phyloP scores from a whole-genome alignment of 805 yeast species.

The Pichia occidentalis region DNA sequence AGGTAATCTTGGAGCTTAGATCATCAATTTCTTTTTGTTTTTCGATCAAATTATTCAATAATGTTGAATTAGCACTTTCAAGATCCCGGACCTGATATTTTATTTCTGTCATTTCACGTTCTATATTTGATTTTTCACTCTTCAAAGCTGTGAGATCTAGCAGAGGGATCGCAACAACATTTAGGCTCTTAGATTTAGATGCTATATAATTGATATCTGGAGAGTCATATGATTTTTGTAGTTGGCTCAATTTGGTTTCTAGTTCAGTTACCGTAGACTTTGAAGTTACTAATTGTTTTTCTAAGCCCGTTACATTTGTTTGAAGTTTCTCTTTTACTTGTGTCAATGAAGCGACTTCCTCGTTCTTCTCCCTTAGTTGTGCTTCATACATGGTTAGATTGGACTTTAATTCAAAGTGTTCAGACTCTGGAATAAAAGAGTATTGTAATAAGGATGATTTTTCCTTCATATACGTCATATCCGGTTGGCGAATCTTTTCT shows the following conservation, averaged over 20 bases:
- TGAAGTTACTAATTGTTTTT: constrained; percentile 5
- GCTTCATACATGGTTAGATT: constrained; percentile 1
- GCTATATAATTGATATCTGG: constrained; percentile 14
- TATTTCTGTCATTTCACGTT: background rate
- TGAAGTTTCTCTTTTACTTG: constrained; percentile 1
- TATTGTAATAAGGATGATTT: constrained; percentile 18
- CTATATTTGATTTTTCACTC: background rate
- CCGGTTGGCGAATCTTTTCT: constrained; percentile 12
- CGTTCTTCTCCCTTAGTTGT: constrained; percentile 3
- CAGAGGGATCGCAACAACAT: constrained; percentile 14
- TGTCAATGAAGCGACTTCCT: background rate
- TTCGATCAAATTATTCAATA: too few relatives aligned
- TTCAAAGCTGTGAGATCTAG: constrained; percentile 24
- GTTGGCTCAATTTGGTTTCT: constrained; percentile 7
- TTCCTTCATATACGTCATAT: constrained; percentile 21
- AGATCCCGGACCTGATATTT: background rate
- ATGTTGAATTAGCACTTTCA: background rate
- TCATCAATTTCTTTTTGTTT: constrained; percentile 6
- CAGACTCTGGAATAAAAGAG: constrained; percentile 16
- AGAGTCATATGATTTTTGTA: constrained; percentile 10
- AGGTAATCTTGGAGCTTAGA: background rate
- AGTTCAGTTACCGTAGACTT: constrained; percentile 1
- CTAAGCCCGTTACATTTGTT: constrained; percentile 4
- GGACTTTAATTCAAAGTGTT: constrained; percentile 8
- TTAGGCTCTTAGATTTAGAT: constrained; percentile 3